phyloP scores from a whole-genome alignment of 2,329 filamentous ascomycete species.

The Westerdykella aurantiaca region DNA sequence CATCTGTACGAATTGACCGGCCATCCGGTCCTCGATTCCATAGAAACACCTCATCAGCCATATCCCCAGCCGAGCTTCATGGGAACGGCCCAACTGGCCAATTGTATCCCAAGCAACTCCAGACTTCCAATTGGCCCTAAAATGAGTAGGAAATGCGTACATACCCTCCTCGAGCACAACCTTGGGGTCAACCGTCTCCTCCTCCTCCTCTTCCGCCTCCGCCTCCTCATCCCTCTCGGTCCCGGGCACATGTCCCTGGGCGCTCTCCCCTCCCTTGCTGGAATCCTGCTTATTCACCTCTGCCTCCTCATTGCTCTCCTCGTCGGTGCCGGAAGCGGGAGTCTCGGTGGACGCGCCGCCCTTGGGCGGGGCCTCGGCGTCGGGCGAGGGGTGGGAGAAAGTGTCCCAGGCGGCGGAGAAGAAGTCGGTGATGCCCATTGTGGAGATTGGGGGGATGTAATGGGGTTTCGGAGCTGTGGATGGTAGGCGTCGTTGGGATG shows the following conservation, averaged over 20 bases:
- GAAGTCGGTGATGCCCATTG: conserved; percentile 61
- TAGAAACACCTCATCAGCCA: no score
- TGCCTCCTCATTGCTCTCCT: conserved; percentile 39
- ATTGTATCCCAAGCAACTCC: not conserved
- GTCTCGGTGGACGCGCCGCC: conserved; percentile 37
- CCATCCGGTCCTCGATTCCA: not conserved
- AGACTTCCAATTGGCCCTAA: not conserved
- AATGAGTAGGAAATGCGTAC: conserved; percentile 36
- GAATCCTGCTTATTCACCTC: conserved; percentile 41
- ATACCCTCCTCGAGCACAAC: conserved; percentile 86
- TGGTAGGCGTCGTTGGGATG: conserved; percentile 9
- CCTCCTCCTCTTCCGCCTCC: conserved; percentile 73
- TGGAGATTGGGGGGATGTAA: conserved; percentile 16
- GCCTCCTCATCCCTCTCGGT: conserved; percentile 56
- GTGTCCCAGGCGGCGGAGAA: conserved; percentile 60
- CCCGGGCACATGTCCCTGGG: conserved; percentile 47
- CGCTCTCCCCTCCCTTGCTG: conserved; percentile 37
- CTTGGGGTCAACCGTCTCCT: conserved; percentile 79
- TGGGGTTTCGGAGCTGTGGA: conserved; percentile 13
- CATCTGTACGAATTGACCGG: not conserved
- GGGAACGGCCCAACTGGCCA: not conserved
- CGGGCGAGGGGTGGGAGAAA: conserved; percentile 47
- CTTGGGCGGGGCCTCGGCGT: conserved; percentile 44
- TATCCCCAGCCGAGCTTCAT: no score
- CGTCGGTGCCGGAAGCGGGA: conserved; percentile 40